A percentile compares a stretch with the other conserved stretches of the same genome.
Evolutionary conservation across 805 yeast genomes (phyloP).

Genomic region (Saturnispora ahearnii): DNA sequence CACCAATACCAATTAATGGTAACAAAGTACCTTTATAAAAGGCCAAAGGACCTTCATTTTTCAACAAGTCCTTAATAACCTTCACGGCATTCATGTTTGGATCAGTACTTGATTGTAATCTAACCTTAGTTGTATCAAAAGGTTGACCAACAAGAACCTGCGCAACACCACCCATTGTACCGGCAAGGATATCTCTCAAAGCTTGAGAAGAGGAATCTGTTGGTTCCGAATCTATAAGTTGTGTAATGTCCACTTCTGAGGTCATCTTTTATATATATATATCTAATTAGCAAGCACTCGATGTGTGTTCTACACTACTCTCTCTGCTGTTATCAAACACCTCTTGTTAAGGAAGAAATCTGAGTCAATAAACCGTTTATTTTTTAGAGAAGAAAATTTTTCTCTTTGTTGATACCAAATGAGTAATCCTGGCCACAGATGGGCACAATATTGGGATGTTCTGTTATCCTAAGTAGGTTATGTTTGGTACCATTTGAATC

Average conservation of each 20-base stretch:
- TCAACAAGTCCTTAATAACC: conserved; percentile 60
- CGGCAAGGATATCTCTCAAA: conserved; percentile 74
- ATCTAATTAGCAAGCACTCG: background rate
- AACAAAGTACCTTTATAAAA: conserved; percentile 92
- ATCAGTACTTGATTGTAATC: conserved; percentile 81
- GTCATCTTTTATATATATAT: conserved; percentile 15
- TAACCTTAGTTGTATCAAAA: conserved; percentile 88
- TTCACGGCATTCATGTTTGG: conserved; percentile 56
- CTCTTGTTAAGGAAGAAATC: background rate
- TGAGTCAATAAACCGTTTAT: background rate
- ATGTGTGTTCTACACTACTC: background rate
- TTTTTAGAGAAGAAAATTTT: background rate
- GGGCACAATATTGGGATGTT: background rate
- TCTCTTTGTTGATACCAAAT: background rate
- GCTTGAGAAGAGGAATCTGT: conserved; percentile 34
- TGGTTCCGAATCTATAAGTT: conserved; percentile 14
- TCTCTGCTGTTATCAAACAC: background rate
- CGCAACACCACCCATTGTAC: conserved; percentile 92
- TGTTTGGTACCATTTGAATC: background rate
- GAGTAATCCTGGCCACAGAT: background rate
- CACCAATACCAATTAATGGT: conserved; percentile 94
- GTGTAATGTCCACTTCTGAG: conserved; percentile 21
- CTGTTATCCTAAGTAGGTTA: background rate
- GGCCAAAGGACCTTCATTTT: conserved; percentile 76
- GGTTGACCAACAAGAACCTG: conserved; percentile 96